Base-by-base conservation (phyloP, 345 rosid genomes). In the Raphanus raphanistrum region DNA sequence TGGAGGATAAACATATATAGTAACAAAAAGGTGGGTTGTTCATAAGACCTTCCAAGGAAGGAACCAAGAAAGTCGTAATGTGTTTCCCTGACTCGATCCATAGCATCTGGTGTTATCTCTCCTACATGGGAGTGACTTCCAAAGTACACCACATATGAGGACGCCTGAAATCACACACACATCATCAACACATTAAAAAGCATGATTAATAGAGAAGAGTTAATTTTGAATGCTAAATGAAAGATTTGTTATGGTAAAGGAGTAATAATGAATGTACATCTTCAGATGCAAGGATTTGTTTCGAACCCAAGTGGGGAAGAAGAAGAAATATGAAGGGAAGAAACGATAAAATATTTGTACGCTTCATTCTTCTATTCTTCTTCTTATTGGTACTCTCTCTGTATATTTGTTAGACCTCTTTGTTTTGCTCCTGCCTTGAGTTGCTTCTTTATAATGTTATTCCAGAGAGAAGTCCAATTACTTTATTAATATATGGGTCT, bases 71-170 rank as follows among this genome's bases (percentile, higher is more conserved):
- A 85, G 63, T 86, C 74, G 41, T 80, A 73, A 66, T 94, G 97
- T 32, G 91, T 84, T 50, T 86, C 80, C 0, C 72, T 87, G 17
- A 85, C 94, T 4, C 36, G 82, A 29, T 81, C 78, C 21, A 82
- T 71, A 15, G 81, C 81, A 55, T 76, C 84, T 32, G 81, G 33
- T 6, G 90, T 76, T 4, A 79, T 63, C 17, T 80, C 82, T 13
- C 72, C 75, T 25, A 84, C 85, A 66, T 86, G 96, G 8, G 81
- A 82, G 76, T 94, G 94, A n/a, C 79, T 84, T 76, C 98, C 98
- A 72, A 91, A 68, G 89, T 94, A 94, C 25, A 94, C 93, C 31
- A 90, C 85, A 73, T 85, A 91, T 2, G 97, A 75, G 87, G 86
- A 27, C 8, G 38, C 21, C 58, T 43, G 67, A 25, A 68, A 55